A percentile compares a stretch with the other conserved stretches of the same genome.
Conservation (phyloP, 352 stramenopile genomes). For the Phytopythium aichiense region DNA sequence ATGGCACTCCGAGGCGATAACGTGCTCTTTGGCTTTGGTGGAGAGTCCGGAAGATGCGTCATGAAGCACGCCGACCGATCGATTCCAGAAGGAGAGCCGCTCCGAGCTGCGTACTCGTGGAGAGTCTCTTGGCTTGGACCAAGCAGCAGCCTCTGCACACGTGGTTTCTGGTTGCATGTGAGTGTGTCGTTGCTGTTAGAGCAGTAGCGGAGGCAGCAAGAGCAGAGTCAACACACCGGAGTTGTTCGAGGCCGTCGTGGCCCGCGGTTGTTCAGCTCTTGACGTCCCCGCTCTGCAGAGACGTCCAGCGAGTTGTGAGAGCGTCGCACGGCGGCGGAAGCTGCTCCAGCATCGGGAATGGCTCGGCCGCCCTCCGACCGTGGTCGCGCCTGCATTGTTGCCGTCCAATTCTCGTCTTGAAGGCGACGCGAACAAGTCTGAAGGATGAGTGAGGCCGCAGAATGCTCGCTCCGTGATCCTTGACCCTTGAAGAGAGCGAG, state of each 20-base stretch:
- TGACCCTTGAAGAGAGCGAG: background rate
- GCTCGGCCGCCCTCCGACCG: conserved; percentile 1
- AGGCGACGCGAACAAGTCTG: background rate
- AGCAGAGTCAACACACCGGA: background rate
- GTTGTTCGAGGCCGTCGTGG: conserved; percentile 2
- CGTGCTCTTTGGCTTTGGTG: conserved; percentile 17
- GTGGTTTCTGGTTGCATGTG: conserved; percentile 25
- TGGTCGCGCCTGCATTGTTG: background rate
- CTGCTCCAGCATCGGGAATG: background rate
- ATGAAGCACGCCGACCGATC: conserved; percentile 24
- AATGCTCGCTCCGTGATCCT: background rate
- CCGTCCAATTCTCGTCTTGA: background rate
- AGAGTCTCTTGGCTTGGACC: conserved; percentile 19
- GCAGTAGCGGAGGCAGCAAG: background rate
- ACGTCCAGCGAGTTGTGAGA: background rate
- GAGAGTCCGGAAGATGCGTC: conserved; percentile 52
- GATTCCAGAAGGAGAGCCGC: background rate
- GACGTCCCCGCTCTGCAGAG: background rate
- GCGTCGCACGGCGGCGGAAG: background rate
- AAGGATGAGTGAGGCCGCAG: background rate
- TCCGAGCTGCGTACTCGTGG: conserved; percentile 4
- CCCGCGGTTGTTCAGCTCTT: background rate
- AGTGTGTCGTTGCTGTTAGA: background rate
- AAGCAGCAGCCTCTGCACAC: conserved; percentile 31
- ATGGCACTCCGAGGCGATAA: background rate